These are phyloP conservation scores for Nakataea oryzae DNA, from an alignment of 2,329 filamentous ascomycete genomes.

Conservation along the genomic window DNA sequence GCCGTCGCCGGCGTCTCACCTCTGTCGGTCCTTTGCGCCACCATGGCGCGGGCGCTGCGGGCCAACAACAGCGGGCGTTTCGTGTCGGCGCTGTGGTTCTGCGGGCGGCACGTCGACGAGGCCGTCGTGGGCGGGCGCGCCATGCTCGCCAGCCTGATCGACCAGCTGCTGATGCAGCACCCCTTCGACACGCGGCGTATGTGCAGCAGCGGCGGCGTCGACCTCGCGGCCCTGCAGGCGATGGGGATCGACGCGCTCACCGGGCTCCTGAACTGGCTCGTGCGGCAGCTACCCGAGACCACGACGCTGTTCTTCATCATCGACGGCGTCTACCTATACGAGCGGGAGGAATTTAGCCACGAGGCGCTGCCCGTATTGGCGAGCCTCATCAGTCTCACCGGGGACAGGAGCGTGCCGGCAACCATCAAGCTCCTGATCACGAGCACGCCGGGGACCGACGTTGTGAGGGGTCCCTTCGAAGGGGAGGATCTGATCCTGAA, in stretches of 20 bases:
- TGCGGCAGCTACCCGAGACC: not conserved
- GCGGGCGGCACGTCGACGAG: slow-evolving; percentile 3
- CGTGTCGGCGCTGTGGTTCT: slow-evolving; percentile 6
- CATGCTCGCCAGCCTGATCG: slow-evolving; percentile 7
- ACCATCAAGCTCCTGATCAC: slow-evolving; percentile 5
- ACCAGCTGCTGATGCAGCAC: slow-evolving; percentile 5
- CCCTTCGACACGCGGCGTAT: slow-evolving; percentile 3
- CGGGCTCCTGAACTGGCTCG: not conserved
- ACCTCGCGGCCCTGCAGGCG: not conserved
- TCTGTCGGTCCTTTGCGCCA: slow-evolving; percentile 5
- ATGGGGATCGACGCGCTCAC: not conserved
- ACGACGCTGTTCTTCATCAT: slow-evolving; percentile 2
- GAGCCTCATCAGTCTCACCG: not conserved
- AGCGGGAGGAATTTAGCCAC: slow-evolving; percentile 1
- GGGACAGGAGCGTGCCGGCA: not conserved
- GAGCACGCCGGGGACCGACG: slow-evolving; percentile 2
- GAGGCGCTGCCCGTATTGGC: slow-evolving; percentile 1
- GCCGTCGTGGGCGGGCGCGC: not conserved
- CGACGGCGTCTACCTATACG: slow-evolving; percentile 5
- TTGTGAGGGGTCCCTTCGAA: slow-evolving; percentile 4
- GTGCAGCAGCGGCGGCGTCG: not conserved
- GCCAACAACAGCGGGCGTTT: slow-evolving; percentile 1
- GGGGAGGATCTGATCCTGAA: not conserved
- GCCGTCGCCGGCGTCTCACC: slow-evolving; percentile 3
- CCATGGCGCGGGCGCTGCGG: not conserved